Evolutionary conservation across 2,329 filamentous ascomycete species (phyloP), one percentile per base, ranked within the genome.

Genomic region (Tothia fuscella): DNA sequence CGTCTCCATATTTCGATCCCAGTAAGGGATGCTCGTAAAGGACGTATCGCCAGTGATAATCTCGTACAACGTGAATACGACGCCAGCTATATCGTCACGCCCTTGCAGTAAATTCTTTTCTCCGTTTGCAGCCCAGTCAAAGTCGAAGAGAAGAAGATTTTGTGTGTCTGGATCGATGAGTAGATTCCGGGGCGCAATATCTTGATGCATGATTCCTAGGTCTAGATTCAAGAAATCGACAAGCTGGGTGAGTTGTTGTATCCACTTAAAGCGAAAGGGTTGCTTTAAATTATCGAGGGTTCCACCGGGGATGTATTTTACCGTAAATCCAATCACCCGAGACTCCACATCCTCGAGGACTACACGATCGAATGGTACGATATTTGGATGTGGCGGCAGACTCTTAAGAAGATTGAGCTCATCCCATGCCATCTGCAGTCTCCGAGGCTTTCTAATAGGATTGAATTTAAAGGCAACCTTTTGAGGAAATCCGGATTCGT

Each of bases 181-280:
- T 2, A 57, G 48, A 46, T 57, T 58, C 9, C 51, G 49, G 9
- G 51, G 53, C 36, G 53, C 51, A 42, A 58, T 53, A 35, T 58
- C 53, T 50, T 59, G 53, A 49, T 60, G 50, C 43, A 54, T 56
- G 32, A 59, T 52, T 4, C 55, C 54, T 6, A 55, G 39, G 16
- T 45, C 42, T 22, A 48, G 45, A 41, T 48, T 48, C 22, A 48
- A 34, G 31, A 51, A 54, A 46, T 55, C 50, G 24, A 56, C 48
- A 12, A 51, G 13, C 41, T 49, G 29, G 14, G 44, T 51, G 34
- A 53, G 51, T 34, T 54, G 49, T 38, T 51, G 24, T 4, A 53
- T 9, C 52, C 48, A 55, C 30, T 54, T 46, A 40, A 54, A 53
- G 45, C 36, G 47, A 17, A 53, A 49, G 40, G 38, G 47, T 4